Evolutionary conservation across 2,329 filamentous ascomycete genomes (phyloP), one percentile per base, ranked within the genome.

Genomic region (Ophiocordyceps australis): DNA sequence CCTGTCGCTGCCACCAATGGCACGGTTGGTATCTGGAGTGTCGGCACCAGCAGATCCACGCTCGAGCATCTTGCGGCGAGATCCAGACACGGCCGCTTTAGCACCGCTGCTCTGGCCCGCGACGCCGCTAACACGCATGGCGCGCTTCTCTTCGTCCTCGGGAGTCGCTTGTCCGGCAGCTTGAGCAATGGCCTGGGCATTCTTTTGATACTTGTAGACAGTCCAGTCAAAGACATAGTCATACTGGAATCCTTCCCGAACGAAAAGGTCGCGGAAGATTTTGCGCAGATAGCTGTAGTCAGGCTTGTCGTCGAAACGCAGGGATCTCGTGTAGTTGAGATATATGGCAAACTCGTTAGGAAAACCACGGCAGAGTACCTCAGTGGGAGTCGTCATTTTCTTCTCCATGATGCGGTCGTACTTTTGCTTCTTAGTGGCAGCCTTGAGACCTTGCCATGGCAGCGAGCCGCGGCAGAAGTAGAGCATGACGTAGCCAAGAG

Each of bases 391-490:
- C 10, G 89, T 98, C 89, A 95, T 95, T 81, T 98, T 98, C 76
- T 98, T 98, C 69, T 98, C 89, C 86, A 95, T 95, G 61, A 98
- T 98, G 38, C 86, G 74, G 59, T 98, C 89, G 51, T 98, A 95
- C 65, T 98, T 98, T 64, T 95, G 86, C 75, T 94, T 94, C 74
- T 94, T 94, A 39, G 85, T 94, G 41, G 86, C 86, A 61, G 86
- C 86, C 72, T 94, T 94, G 28, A 94, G 67, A 30, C 89, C 89
- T 63, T 98, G 89, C 89, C 89, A 98, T 34, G 89, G 89, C 30
- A 98, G 82, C 36, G 85, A 94, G 35, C 89, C 89, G 56, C 89
- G 86, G 67, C 86, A 95, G 65, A 98, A 98, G 69, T 98, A 98
- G 35, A 98, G 78, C 85, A 98, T 95, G 46, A 98, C 89, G 43